Evolutionary conservation across 495 filamentous ascomycete species (phyloP).

Genomic region (Aspergillus saccharolyticus): DNA sequence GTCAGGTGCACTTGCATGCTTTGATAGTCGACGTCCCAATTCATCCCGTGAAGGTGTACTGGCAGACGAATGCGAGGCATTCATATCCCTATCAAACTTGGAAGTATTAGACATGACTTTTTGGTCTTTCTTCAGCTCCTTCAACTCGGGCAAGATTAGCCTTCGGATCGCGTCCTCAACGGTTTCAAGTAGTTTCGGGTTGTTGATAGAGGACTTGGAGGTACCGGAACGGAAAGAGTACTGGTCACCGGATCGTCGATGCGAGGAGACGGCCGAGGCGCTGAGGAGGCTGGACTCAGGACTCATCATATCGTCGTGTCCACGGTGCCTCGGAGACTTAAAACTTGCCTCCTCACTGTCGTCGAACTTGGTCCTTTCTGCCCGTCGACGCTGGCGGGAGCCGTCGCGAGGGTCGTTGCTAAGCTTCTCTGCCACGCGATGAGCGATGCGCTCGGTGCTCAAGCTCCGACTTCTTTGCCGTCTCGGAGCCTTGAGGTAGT

Average conservation of each 20-base stretch:
- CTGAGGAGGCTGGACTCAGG: slow-evolving; percentile 72
- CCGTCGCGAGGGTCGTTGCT: slow-evolving; percentile 45
- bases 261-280: slow-evolving; percentile 62
- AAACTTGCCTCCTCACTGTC: slow-evolving; percentile 56
- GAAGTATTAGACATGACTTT: slow-evolving; percentile 57
- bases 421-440: slow-evolving; percentile 66
- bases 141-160: slow-evolving; percentile 86
- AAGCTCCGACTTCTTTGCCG: slow-evolving; percentile 65
- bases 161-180: slow-evolving; percentile 94
- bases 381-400: slow-evolving; percentile 47
- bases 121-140: slow-evolving; percentile 84
- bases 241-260: slow-evolving; percentile 65
- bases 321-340: slow-evolving; percentile 56
- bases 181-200: slow-evolving; percentile 88
- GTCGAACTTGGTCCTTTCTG: slow-evolving; percentile 54
- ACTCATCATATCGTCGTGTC: slow-evolving; percentile 59
- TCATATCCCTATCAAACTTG: slow-evolving; percentile 57
- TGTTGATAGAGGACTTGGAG: slow-evolving; percentile 86
- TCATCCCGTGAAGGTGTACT: slow-evolving; percentile 59
- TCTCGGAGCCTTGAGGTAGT: slow-evolving; percentile 60
- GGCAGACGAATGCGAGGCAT: slow-evolving; percentile 55
- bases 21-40: slow-evolving; percentile 55
- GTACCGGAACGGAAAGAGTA: slow-evolving; percentile 71
- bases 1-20: slow-evolving; percentile 66
- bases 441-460: slow-evolving; percentile 66